Base-by-base conservation (phyloP, 177 flowering plant genomes). In the Vitis hybrid region DNA sequence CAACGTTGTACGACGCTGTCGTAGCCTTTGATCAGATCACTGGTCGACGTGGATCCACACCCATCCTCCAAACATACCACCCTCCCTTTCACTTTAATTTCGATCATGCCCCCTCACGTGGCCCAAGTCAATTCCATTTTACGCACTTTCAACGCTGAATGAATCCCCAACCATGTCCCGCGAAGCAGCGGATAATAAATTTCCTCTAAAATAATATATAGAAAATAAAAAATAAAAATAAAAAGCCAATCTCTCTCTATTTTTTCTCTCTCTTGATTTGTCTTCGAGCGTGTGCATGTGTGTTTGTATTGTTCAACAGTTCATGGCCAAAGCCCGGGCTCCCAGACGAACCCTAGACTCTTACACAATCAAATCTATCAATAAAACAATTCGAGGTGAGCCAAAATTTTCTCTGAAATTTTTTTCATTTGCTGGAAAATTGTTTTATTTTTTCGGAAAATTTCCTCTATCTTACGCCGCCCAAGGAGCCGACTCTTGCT, bases 301-400 rank as follows among this genome's bases (percentile, higher is more conserved):
- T 52, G 3, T 64, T 16, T 12, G 16, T 50, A 29, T 31, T 18
- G 69, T 59, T 49, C 72, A 29, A 31, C 72, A 62, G 73, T 81
- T 67, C 74, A 90, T 90, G 96, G 94, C 90, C 61, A 90, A 84
- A 78, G 71, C 89, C 26, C 87, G 86, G 11, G 78, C 87, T 48
- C 79, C 86, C 5, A 85, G 80, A 67, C 85, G 84, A 60, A 71
- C 84, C 22, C 78, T 92, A 3, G 93, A 92, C 68, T 86, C 94
- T 11, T 92, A 80, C 80, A 79, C 89, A 65, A 81, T 88, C 75
- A 90, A 87, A 80, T 81, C 79, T 86, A 82, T 80, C 84, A 89
- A 84, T 86, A 86, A 86, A 70, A 76, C 80, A 72, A 70, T 92
- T 64, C 78, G 71, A 86, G 84, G 97, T 92, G 75, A 77, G 33